These are phyloP conservation scores for Forsythia viridissima DNA, from an alignment of 257 asterid genomes.

Conservation along the genomic window DNA sequence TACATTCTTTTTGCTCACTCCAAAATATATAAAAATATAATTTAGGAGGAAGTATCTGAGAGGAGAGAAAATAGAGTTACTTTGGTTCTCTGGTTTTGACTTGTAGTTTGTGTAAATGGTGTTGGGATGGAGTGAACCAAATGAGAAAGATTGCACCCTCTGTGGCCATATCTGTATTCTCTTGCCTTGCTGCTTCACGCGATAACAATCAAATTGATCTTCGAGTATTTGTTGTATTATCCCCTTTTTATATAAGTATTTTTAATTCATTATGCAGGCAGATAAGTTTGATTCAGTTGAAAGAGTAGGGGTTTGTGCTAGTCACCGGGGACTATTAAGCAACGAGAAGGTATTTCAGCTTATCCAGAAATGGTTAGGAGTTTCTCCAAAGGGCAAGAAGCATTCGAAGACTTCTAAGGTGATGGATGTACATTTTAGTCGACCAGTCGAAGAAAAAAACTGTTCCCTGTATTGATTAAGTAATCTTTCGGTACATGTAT, in stretches of 20 bases:
- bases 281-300: constrained; percentile 71
- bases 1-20: no score
- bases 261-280: constrained; percentile 45
- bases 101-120: no score
- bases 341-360: constrained; percentile 57
- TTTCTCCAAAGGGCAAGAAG: constrained; percentile 38
- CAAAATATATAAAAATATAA: no score
- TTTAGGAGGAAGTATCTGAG: no score
- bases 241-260: not conserved
- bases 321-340: constrained; percentile 61
- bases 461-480: not conserved
- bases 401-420: constrained; percentile 50
- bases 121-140: no score
- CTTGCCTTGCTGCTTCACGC: not conserved
- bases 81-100: no score
- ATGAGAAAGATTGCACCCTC: no score
- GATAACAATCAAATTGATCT: not conserved
- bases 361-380: constrained; percentile 67
- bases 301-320: constrained; percentile 64
- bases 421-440: constrained; percentile 36
- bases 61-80: no score
- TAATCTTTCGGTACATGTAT: not conserved
- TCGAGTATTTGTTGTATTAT: not conserved
- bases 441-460: not conserved
- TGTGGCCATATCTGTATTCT: no score